Base-by-base conservation (phyloP, 805 yeast genomes). In the Ogataea methanolica region DNA sequence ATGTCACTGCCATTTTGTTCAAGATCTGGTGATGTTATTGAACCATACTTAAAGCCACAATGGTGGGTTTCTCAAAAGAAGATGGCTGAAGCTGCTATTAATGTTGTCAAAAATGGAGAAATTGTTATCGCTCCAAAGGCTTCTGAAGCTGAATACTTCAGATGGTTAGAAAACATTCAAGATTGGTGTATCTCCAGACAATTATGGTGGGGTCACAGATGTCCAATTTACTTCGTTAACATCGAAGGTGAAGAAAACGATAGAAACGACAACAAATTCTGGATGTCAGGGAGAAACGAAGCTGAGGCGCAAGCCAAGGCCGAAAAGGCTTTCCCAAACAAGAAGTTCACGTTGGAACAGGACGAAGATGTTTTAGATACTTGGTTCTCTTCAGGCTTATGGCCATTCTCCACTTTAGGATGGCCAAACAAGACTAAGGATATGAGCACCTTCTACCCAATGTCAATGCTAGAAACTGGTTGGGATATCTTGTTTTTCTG, bases 401-500 rank as follows among this genome's bases (percentile, higher is more conserved):
- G 98, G 98, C 97, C 99, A 50, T 84, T 94, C 66, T 85, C 96
- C 44, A 94, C 97, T 48, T 73, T 94, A 56, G 97, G 97, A 42
- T 94, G 98, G 98, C 99, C 99, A 63, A 69, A 72, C 36, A 72
- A 79, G 64, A 78, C 91, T 46, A 61, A 68, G 44, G 99, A 94
- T 66, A 69, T 89, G 78, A 76, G 80, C 59, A 70, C 71, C 44
- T 94, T 88, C 72, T 85, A 81, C 63, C 98, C 99, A 57, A 85
- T 90, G 83, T 83, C 95, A 26, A 75, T 94, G 86, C 75, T 94
- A 62, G 99, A 94, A 72, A 94, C 99, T 44, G 99, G 99, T 60
- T 94, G 99, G 99, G 99, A 92, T 75, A 92, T 92, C 65, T 76
- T 94, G 65, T 94, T 94, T 81, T 94, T 94, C 85, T 94, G 99